phyloP scores from a whole-genome alignment of 139 green algal species.

The Chlorella ohadii region DNA sequence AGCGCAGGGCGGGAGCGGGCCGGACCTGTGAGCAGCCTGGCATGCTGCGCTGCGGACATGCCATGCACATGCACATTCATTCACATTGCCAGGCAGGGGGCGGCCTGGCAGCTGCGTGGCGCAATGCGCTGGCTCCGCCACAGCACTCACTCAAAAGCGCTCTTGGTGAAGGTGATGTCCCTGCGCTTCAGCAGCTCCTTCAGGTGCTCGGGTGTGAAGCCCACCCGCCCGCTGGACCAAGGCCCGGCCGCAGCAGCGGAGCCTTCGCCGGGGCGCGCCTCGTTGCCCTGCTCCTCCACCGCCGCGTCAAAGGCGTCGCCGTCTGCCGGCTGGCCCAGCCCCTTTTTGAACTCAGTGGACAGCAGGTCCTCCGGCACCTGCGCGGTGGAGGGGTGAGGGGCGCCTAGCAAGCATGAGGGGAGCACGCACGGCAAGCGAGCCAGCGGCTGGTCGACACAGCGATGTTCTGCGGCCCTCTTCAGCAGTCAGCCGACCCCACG shows the following conservation, averaged over 20 bases:
- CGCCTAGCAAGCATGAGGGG: no score
- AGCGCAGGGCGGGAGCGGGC: no score
- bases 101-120: no score
- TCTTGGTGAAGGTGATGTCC: slow-evolving; percentile 23
- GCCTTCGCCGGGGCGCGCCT: background rate
- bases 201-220: slow-evolving; percentile 1
- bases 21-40: no score
- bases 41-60: no score
- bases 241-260: background rate
- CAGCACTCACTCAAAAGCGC: background rate
- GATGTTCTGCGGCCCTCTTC: no score
- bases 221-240: background rate
- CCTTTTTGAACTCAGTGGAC: slow-evolving; percentile 11
- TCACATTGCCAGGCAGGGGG: no score
- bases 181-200: slow-evolving; percentile 12
- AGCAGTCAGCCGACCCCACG: no score
- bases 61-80: no score
- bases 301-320: background rate
- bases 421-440: no score
- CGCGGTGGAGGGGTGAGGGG: background rate
- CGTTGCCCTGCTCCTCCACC: background rate
- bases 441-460: no score
- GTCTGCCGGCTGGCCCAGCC: background rate
- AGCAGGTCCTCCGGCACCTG: slow-evolving; percentile 27
- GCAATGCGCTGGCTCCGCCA: no score